Evolutionary conservation across 495 filamentous ascomycete species (phyloP), one percentile per base, ranked within the genome.

Genomic region (Hypoxylon trugodes): DNA sequence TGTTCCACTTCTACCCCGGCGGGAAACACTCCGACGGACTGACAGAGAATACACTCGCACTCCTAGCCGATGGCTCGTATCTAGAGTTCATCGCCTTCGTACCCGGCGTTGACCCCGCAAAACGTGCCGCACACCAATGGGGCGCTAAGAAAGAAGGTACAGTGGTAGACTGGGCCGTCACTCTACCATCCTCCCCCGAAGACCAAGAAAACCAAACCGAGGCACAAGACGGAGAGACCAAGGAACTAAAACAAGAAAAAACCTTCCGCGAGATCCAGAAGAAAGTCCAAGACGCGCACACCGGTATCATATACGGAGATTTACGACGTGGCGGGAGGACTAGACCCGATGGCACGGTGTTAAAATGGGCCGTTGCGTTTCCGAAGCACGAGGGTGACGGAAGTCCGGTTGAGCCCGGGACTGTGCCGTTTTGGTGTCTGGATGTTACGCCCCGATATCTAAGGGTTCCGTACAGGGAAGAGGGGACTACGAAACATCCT

Each of bases 51-150:
- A 81, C 78, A 24, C 80, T 87, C 30, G 79, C 84, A 49, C 59
- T 83, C 25, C 82, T 87, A 65, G 25, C 67, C 25, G 84, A 87
- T 66, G 84, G 85, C 45, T 76, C 74, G 24, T 87, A 87, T 73
- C 66, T 87, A 53, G 85, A 87, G 68, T 75, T 87, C 7, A 83
- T 87, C 64, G 81, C 81, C 50, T 87, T 87, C 73, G 77, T 85
- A 26, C 66, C 80, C 28, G 80, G 80, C 46, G 10, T 54, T 10
- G 69, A 76, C 43, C 75, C 77, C 0, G 66, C 58, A 4, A 59
- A 66, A 13, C 76, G 80, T 19, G 65, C 61, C 9, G 69, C 70
- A 3, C 82, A 86, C 57, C 79, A 78, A 37, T 88, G 83, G 84
- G 83, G 80, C 3, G 28, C 59, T 6, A 77, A 78, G 48, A 41